phyloP scores from a whole-genome alignment of 148 eudicot genomes.

The Rheum nobile region DNA sequence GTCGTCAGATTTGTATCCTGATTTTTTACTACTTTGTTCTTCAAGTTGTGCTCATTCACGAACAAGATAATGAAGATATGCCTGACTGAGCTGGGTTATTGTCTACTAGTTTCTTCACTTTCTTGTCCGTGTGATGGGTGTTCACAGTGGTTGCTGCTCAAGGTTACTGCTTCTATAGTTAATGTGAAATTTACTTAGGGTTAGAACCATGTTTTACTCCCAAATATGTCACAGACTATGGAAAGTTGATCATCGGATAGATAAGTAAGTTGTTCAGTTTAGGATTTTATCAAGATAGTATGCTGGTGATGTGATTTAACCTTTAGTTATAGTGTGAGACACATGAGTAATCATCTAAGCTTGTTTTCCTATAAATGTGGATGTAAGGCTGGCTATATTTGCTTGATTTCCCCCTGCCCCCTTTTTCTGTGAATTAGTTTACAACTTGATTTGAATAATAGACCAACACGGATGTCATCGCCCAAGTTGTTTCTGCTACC shows the following conservation, averaged over 20 bases:
- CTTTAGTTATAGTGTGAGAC: too few relatives aligned
- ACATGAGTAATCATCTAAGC: not conserved
- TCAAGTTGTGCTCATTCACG: not conserved
- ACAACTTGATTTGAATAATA: constrained; percentile 24
- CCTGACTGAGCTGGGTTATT: not conserved
- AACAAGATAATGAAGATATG: too few relatives aligned
- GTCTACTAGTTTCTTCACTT: not conserved
- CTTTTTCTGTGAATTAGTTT: not conserved
- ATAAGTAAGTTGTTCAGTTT: not conserved
- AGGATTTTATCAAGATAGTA: not conserved
- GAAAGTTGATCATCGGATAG: not conserved
- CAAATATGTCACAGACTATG: not conserved
- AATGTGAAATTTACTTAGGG: not conserved
- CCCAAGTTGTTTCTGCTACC: constrained; percentile 58
- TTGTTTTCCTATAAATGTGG: not conserved
- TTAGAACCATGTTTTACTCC: not conserved
- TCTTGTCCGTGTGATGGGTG: not conserved
- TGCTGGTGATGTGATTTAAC: not conserved
- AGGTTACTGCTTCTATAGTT: not conserved
- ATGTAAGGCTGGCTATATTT: not conserved
- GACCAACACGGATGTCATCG: constrained; percentile 68
- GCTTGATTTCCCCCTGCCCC: not conserved
- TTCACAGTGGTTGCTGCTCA: not conserved
- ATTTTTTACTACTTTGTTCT: not conserved
- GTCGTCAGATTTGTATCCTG: constrained; percentile 71